Percentiles rank a stretch among this genome's conserved stretches.
phyloP scores from a whole-genome alignment of 768 basidiomycete genomes.

The Cyclocybe aegerita region DNA sequence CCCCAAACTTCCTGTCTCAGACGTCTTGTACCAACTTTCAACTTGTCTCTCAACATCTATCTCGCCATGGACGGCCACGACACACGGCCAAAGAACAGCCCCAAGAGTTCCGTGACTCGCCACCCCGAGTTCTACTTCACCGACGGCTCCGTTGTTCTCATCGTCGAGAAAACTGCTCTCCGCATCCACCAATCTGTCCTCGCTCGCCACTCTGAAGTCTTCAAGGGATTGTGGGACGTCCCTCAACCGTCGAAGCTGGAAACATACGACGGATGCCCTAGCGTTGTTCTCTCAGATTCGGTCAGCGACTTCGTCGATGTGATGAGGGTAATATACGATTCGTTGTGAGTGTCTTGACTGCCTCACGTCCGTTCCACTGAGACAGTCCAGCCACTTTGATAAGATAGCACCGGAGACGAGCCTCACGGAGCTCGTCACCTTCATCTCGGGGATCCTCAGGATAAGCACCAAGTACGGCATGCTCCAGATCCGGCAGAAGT shows the following conservation, averaged over 20 bases:
- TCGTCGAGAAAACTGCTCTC: conserved; percentile 31
- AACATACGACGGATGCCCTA: conserved; percentile 34
- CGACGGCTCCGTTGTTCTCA: conserved; percentile 39
- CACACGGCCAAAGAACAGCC: no score
- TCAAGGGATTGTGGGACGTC: conserved; percentile 35
- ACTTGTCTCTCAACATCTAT: no score
- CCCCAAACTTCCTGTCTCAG: no score
- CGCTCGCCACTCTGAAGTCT: conserved; percentile 39
- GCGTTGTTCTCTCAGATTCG: conserved; percentile 30
- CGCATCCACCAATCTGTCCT: conserved; percentile 38
- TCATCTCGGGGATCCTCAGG: conserved; percentile 40
- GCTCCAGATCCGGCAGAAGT: conserved; percentile 33
- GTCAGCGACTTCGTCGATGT: conserved; percentile 35
- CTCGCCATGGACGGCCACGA: no score
- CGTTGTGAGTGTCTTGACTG: conserved; percentile 28
- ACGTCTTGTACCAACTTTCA: no score
- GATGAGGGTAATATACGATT: conserved; percentile 35
- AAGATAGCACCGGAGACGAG: conserved; percentile 30
- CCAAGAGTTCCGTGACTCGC: conserved; percentile 2
- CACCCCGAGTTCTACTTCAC: conserved; percentile 36
- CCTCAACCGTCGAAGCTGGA: conserved; percentile 34
- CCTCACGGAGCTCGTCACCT: conserved; percentile 33
- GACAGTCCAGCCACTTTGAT: conserved; percentile 35
- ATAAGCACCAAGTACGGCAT: conserved; percentile 46
- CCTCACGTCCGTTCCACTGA: background rate